Evolutionary conservation across 257 asterid genomes (phyloP), one percentile per base, ranked within the genome.

Genomic region (Thymus mandschuricus): DNA sequence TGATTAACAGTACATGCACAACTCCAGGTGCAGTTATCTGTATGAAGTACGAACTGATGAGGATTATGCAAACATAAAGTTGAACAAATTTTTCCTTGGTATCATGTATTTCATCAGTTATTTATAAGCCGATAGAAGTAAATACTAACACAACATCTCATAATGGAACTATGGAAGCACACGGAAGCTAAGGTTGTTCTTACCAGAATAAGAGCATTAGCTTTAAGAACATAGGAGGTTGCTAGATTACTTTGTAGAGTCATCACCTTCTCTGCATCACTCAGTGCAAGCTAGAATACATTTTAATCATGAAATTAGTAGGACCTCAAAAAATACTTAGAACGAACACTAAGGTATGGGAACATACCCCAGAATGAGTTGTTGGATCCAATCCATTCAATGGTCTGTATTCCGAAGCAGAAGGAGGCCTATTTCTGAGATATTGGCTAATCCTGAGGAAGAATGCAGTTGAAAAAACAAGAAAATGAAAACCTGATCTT

Each of bases 351-450:
- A 8, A 59, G 71, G 68, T 5, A 38, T 34, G 27, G 21, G 46
- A 31, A 34, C 78, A 73, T 60, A 92, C 99, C 89, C 92, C 98
- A 61, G 99, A 96, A 83, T 88, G 89, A 40, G 88, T 89, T 65
- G 96, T 95, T 48, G 96, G 97, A 82, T 95, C 99, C 78, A 90
- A 77, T 70, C 99, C 98, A 79, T 81, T 92, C 78, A 95, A 69
- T 49, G 98, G 96, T 66, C 86, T 83, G 77, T 75, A 66, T 79
- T 95, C 98, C 2, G 99, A 95, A 66, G 81, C 95, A 71, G 90
- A 72, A 54, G 99, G 82, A 69, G 94, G 84, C 81, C 97, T 89
- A 70, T 75, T 83, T 81, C 75, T 92, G 71, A 95, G 85, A 81
- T 82, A 92, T 43, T 89, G 92, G 70, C 94, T 71, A 54, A 79